Evolutionary conservation across 2,329 filamentous ascomycete genomes (phyloP).

Genomic region (Coleophoma cylindrospora): DNA sequence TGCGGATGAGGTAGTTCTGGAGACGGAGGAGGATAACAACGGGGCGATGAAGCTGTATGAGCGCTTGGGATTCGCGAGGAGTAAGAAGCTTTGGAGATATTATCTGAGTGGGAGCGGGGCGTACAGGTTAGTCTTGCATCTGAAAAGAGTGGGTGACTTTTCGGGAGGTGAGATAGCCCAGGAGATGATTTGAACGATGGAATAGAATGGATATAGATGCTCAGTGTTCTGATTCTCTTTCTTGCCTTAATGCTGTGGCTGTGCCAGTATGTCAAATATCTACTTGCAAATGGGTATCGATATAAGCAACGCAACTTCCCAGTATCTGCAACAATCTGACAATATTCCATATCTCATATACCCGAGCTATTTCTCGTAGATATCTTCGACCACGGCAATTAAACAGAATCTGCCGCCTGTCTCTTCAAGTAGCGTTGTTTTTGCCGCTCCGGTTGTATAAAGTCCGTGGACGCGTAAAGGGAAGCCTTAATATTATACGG

Average conservation of each 20-base stretch:
- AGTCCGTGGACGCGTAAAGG: conserved; percentile 44
- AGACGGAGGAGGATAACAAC: conserved; percentile 91
- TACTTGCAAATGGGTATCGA: neutral
- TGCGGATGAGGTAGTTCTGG: conserved; percentile 91
- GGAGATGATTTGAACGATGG: neutral
- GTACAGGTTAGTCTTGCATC: conserved; percentile 73
- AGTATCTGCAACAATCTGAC: neutral
- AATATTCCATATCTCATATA: neutral
- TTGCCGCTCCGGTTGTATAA: conserved; percentile 12
- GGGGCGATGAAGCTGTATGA: conserved; percentile 92
- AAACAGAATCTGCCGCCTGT: too few relatives aligned
- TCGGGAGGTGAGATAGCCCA: conserved; percentile 7
- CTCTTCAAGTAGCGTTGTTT: neutral
- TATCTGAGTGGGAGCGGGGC: conserved; percentile 96
- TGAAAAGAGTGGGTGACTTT: conserved; percentile 25
- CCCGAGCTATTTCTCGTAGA: too few relatives aligned
- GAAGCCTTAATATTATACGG: conserved; percentile 57
- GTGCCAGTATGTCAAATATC: too few relatives aligned
- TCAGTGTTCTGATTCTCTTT: too few relatives aligned
- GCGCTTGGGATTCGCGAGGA: conserved; percentile 82
- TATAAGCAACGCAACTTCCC: neutral
- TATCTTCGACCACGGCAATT: too few relatives aligned
- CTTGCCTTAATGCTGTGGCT: too few relatives aligned
- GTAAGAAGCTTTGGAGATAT: conserved; percentile 89
- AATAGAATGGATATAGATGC: too few relatives aligned